Conservation (phyloP, 1,139 yeast genomes). For the Fermentozyma sake region DNA sequence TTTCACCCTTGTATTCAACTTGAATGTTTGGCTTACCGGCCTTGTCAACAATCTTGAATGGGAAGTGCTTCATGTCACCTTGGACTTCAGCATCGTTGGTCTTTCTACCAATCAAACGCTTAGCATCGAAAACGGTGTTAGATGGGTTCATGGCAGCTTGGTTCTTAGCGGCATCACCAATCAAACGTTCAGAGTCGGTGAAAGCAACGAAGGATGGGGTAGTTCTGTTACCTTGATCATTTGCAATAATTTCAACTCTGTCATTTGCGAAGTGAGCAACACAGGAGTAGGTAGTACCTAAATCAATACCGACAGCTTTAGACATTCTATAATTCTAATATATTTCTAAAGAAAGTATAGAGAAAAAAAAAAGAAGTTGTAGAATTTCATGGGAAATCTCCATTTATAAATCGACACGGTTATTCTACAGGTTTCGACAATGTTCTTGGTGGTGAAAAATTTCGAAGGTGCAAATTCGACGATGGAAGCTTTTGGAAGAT, state of each 20-base stretch:
- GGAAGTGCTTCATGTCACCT: slow-evolving; percentile 58
- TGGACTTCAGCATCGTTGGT: slow-evolving; percentile 55
- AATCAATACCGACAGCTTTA: slow-evolving; percentile 78
- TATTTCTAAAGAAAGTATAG: slow-evolving; percentile 6
- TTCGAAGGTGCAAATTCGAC: too few relatives aligned
- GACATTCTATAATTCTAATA: slow-evolving; percentile 33
- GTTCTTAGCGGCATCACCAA: slow-evolving; percentile 71
- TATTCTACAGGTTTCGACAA: slow-evolving; percentile 1
- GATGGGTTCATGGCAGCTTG: slow-evolving; percentile 68
- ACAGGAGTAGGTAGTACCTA: slow-evolving; percentile 84
- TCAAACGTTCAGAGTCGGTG: slow-evolving; percentile 62
- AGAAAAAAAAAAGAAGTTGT: slow-evolving; percentile 6
- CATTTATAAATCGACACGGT: too few relatives aligned
- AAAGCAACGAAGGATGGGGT: slow-evolving; percentile 69
- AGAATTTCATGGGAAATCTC: background rate
- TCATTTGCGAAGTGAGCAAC: slow-evolving; percentile 73
- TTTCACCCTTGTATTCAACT: slow-evolving; percentile 65
- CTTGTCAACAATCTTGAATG: slow-evolving; percentile 54
- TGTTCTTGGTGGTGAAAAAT: slow-evolving; percentile 1
- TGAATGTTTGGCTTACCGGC: slow-evolving; percentile 58
- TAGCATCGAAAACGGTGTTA: slow-evolving; percentile 65
- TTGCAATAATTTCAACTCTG: slow-evolving; percentile 67
- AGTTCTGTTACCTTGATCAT: slow-evolving; percentile 69
- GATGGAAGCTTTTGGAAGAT: slow-evolving; percentile 7
- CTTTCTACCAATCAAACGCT: slow-evolving; percentile 66